Percentiles rank a stretch among this genome's conserved stretches.
Evolutionary conservation across 148 eudicot genomes (phyloP).

Genomic region (Suaeda aralocaspica): DNA sequence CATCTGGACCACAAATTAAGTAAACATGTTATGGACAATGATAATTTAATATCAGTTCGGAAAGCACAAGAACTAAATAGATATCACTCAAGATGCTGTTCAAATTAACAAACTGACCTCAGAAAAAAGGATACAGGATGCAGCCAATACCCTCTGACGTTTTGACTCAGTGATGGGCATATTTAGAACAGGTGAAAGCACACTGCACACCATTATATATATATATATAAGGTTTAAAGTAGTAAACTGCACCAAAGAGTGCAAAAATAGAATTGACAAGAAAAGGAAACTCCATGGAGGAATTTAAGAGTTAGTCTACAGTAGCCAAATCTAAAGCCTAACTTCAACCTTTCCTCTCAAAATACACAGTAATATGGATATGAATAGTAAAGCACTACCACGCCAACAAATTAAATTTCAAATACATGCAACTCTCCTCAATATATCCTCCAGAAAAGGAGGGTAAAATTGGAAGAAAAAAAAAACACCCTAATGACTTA

Average conservation of each 20-base stretch:
- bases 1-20: conserved; percentile 46
- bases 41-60: too few relatives aligned
- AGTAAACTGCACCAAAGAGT: background rate
- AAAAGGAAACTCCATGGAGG: background rate
- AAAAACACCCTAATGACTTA: too few relatives aligned
- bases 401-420: too few relatives aligned
- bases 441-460: too few relatives aligned
- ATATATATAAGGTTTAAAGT: background rate
- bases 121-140: conserved; percentile 85
- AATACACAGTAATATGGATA: background rate
- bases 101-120: conserved; percentile 55
- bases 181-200: conserved; percentile 89
- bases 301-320: background rate
- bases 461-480: too few relatives aligned
- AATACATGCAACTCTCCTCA: too few relatives aligned
- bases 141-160: conserved; percentile 95
- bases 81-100: conserved; percentile 3
- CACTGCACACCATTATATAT: conserved; percentile 50
- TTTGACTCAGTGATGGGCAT: conserved; percentile 92
- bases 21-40: background rate
- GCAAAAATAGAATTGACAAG: background rate
- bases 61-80: conserved; percentile 1
- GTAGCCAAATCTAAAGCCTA: background rate
- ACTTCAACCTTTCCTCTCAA: background rate
- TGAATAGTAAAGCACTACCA: too few relatives aligned